Evolutionary conservation across 2,329 filamentous ascomycete genomes (phyloP).

Genomic region (Endocalyx cinctus): DNA sequence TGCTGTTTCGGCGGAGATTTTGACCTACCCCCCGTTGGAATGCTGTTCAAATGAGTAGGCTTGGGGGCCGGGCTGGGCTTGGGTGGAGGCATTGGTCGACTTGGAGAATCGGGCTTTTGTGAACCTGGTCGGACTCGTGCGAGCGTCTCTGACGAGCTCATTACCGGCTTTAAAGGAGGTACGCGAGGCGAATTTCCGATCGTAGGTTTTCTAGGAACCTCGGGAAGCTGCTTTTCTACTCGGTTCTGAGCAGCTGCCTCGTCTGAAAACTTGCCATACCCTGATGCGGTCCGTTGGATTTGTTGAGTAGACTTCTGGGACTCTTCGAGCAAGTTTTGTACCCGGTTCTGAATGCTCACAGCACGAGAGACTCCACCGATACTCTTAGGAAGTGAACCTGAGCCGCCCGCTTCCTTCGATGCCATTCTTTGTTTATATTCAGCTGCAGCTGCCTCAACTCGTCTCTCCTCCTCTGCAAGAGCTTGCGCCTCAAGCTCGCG

Average conservation of each 20-base stretch:
- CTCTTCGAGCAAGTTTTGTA: conserved; percentile 80
- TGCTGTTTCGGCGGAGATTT: conserved; percentile 41
- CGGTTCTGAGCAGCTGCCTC: conserved; percentile 32
- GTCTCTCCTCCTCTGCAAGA: conserved; percentile 80
- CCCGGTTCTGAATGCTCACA: conserved; percentile 84
- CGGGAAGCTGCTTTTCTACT: conserved; percentile 35
- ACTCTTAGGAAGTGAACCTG: conserved; percentile 45
- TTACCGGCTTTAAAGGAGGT: conserved; percentile 19
- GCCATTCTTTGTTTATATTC: conserved; percentile 78
- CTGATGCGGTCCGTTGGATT: conserved; percentile 70
- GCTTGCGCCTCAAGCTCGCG: conserved; percentile 81
- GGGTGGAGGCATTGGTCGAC: conserved; percentile 24
- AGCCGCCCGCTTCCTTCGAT: conserved; percentile 45
- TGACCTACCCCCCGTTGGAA: conserved; percentile 41
- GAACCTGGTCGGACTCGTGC: conserved; percentile 16
- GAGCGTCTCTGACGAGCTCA: conserved; percentile 15
- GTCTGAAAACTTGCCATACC: conserved; percentile 84
- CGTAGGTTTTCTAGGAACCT: conserved; percentile 48
- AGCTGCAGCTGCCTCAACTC: conserved; percentile 82
- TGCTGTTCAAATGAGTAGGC: conserved; percentile 55
- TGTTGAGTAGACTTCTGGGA: conserved; percentile 54
- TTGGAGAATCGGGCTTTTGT: conserved; percentile 15
- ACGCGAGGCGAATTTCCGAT: conserved; percentile 14
- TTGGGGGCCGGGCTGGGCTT: conserved; percentile 58
- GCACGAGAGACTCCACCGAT: conserved; percentile 61